These are phyloP conservation scores for Pleurozium schreberi DNA, from an alignment of 225 moss, liverwort and hornwort species.

Conservation along the genomic window DNA sequence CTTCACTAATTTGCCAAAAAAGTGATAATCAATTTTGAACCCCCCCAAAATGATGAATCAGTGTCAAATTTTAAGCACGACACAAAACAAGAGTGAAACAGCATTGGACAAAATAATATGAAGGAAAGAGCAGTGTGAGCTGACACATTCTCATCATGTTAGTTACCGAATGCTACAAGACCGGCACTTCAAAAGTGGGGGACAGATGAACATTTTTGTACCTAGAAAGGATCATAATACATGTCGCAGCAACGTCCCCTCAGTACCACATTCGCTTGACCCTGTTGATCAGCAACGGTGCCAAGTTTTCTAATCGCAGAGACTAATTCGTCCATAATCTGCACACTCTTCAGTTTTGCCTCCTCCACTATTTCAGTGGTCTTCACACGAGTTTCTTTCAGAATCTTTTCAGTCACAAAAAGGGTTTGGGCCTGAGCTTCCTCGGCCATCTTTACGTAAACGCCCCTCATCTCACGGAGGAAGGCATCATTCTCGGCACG, in stretches of 20 bases:
- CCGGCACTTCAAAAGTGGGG: not conserved
- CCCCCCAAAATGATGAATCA: not conserved
- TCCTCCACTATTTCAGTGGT: conserved; percentile 34
- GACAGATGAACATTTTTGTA: not conserved
- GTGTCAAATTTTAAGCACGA: not conserved
- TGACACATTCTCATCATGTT: not conserved
- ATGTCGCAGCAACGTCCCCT: not conserved
- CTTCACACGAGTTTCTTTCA: conserved; percentile 30
- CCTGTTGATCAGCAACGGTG: not conserved
- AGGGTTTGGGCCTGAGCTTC: no score
- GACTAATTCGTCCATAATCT: conserved; percentile 35
- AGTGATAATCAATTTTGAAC: not conserved
- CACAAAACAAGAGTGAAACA: not conserved
- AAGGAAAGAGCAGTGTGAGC: not conserved
- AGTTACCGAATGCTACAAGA: not conserved
- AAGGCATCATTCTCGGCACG: no score
- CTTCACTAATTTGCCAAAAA: not conserved
- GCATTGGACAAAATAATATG: not conserved
- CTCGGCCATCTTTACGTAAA: no score
- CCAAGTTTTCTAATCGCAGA: conserved; percentile 2
- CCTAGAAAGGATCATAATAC: conserved; percentile 11
- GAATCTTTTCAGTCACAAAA: not conserved
- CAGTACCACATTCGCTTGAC: not conserved
- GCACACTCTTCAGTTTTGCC: conserved; percentile 5
- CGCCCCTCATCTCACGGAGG: no score